phyloP scores from a whole-genome alignment of 495 filamentous ascomycete genomes.

The Cudoniella acicularis region DNA sequence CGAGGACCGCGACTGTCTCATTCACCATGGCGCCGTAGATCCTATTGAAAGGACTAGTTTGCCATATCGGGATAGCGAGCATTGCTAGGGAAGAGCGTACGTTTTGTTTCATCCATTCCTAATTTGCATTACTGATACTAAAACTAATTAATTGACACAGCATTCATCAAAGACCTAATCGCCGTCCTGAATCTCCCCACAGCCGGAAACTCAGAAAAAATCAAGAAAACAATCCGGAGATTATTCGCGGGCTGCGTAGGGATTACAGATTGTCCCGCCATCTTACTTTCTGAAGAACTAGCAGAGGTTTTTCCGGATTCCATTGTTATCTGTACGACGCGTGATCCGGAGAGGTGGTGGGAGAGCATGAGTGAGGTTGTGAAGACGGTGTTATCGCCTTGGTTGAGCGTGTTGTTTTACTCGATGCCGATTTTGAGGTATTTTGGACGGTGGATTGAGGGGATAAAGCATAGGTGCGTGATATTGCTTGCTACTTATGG shows the following conservation, averaged over 20 bases:
- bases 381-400: slow-evolving; percentile 23
- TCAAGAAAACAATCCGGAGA: slow-evolving; percentile 24
- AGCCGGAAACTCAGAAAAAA: not conserved
- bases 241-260: slow-evolving; percentile 32
- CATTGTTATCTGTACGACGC: slow-evolving; percentile 32
- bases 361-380: slow-evolving; percentile 28
- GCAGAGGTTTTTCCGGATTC: slow-evolving; percentile 36
- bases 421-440: slow-evolving; percentile 29
- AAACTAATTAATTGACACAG: too few relatives aligned
- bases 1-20: not conserved
- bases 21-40: not conserved
- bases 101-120: not conserved
- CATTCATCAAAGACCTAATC: not conserved
- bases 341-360: slow-evolving; percentile 30
- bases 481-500: too few relatives aligned
- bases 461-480: slow-evolving; percentile 1
- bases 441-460: slow-evolving; percentile 10
- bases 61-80: not conserved
- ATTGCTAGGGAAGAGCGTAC: not conserved
- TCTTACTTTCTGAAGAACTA: slow-evolving; percentile 33
- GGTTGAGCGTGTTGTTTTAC: slow-evolving; percentile 25
- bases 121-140: not conserved
- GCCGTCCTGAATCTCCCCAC: not conserved
- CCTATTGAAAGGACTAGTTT: not conserved
- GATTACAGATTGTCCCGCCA: slow-evolving; percentile 29